Evolutionary conservation across 345 rosid genomes (phyloP), one percentile per base, ranked within the genome.

Genomic region (Fremontodendron californicum): DNA sequence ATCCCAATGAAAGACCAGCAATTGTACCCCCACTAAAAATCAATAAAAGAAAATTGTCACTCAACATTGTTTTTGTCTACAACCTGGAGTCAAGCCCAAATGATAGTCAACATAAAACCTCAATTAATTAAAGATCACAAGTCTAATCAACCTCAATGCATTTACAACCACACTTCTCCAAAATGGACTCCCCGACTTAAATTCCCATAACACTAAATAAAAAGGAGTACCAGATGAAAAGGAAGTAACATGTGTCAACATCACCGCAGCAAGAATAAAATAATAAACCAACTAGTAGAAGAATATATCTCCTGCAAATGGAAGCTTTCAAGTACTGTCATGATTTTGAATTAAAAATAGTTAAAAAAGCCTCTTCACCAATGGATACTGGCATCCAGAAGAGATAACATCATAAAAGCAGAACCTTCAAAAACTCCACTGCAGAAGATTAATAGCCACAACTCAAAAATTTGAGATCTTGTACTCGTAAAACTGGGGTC

Each of bases 1-100:
- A 92, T 60, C 97, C 99, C 78, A 95, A 75, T 55, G 97, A 85
- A 40, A 95, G 87, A 70, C 99, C 99, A 71, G 98, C 98, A 86
- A 89, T 80, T 40, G 99, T 90, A 66, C 92, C 97, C 77, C 99
- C 98, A 79, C 99, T 93, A 76, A 11, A 82, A 77, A 74, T 77
- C 57, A 84, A 73, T 23, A 49, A 70, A 77, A 54, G 35, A 35
- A 70, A 80, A 43, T 66, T 29, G 73, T 76, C 19, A 70, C 19
- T 46, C 58, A 69, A 55, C 10, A 33, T 35, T 10, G 61, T 23
- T 61, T 57, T 45, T 40, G 10, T 68, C 45, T n/a, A 45, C 6
- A 43, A 7, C 23, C 48, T 39, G 46, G 31, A 31, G 25, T 54
- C 33, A 69, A 55, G 23, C 21, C 37, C 31, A 77, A 35, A 55